Evolutionary conservation across 176 grass and related monocot genomes (phyloP), one percentile per base, ranked within the genome.

Genomic region (Microstegium vimineum): DNA sequence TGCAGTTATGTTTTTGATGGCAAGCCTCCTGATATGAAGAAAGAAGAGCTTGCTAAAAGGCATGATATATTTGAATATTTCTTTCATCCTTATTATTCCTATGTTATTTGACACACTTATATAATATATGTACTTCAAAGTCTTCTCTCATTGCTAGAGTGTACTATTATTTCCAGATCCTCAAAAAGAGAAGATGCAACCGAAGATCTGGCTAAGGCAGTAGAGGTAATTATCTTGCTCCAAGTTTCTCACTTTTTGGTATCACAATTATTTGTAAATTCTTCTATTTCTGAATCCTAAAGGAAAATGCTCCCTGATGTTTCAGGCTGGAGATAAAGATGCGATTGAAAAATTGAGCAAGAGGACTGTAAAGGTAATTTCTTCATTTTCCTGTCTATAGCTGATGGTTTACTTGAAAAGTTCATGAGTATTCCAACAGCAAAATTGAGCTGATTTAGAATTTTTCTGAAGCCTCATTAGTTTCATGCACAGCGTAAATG

Each of bases 1-100:
- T 82, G 73, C 89, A 97, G 94, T 83, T 98, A 98, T 87, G 90
- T 98, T 82, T 98, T 98, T 81, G 96, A 98, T 66, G 96, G 96
- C 17, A 91, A 95, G 62, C 96, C 96, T 73, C 96, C 96, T n/a
- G 96, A 93, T 49, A 41, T 95, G 87, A 98, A 98, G 90, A 93
- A 91, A 62, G 73, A 91, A 62, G 93, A 95, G 74, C 93, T 98
- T 74, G 85, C 85, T 34, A 98, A 93, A 86, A 93, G 96, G 95
- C 62, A 94, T 25, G 69, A 46, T 62, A 15, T 76, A 40, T 54
- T 57, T 72, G 30, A 56, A 15, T 68, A 40, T 54, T 57, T 72
- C 32, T 74, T 86, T 68, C 35, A 25, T 66, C 25, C n/a, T 26
- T 56, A n/a, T 64, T 56, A 18, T 76, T 81, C 27, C 52, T 63